Percentiles rank a stretch among this genome's conserved stretches.
phyloP scores from a whole-genome alignment of 1,284 basidiomycete genomes.

The Heterobasidion annosum region DNA sequence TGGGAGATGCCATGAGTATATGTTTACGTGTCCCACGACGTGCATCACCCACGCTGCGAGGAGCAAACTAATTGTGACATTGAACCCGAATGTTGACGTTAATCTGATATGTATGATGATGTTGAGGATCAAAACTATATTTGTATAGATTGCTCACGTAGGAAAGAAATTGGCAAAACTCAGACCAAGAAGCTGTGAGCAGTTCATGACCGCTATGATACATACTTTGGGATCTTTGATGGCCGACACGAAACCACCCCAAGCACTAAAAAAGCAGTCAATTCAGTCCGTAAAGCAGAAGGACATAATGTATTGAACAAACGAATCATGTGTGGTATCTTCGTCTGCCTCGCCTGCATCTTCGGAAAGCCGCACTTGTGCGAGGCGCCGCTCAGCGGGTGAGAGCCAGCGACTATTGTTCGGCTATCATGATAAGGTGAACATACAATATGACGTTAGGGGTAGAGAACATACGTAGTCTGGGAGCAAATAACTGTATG shows the following conservation, averaged over 20 bases:
- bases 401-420: conserved; percentile 61
- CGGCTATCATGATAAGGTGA: conserved; percentile 27
- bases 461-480: conserved; percentile 15
- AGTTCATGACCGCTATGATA: conserved; percentile 48
- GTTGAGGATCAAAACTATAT: too few relatives aligned
- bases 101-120: conserved; percentile 26
- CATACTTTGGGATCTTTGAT: conserved; percentile 54
- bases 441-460: neutral
- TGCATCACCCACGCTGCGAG: conserved; percentile 45
- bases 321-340: conserved; percentile 47
- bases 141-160: conserved; percentile 31
- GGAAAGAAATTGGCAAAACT: conserved; percentile 73
- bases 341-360: conserved; percentile 68
- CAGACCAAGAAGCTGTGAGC: conserved; percentile 46
- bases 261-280: conserved; percentile 25
- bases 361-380: conserved; percentile 64
- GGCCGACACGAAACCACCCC: conserved; percentile 49
- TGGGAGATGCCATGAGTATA: conserved; percentile 14
- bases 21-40: conserved; percentile 7
- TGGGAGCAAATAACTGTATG: conserved; percentile 13
- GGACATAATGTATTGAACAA: conserved; percentile 13
- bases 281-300: neutral
- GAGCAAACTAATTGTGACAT: conserved; percentile 48
- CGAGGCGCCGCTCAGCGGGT: conserved; percentile 49
- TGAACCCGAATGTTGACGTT: conserved; percentile 57